Conservation (phyloP, 2,329 filamentous ascomycete genomes). For the Pseudocercospora vitis region DNA sequence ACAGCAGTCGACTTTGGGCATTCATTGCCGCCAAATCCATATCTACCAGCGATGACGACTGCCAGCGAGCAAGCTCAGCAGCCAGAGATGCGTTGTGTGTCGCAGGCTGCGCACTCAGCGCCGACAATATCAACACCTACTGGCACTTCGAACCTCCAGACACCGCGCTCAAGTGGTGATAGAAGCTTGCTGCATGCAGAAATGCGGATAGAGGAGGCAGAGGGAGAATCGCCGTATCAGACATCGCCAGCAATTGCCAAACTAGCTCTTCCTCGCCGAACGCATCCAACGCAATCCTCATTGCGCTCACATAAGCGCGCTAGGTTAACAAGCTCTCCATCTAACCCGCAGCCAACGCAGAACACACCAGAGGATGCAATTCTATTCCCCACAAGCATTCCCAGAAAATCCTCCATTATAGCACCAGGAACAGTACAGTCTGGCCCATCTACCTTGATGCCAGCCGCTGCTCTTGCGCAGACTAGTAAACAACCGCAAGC, state of each 20-base stretch:
- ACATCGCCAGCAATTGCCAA: not conserved
- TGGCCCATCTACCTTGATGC: not conserved
- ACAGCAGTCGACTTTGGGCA: not conserved
- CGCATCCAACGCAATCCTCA: not conserved
- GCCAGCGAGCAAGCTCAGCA: not conserved
- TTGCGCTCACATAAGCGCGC: not conserved
- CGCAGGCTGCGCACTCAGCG: not conserved
- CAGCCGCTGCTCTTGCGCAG: not conserved
- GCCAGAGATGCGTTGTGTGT: not conserved
- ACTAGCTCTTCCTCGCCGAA: not conserved
- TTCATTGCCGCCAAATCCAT: slow-evolving; percentile 3
- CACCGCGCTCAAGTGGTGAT: slow-evolving; percentile 16
- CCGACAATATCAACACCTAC: not conserved
- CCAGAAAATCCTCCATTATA: not conserved
- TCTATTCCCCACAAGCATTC: not conserved
- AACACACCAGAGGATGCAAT: not conserved
- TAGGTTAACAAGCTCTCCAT: not conserved
- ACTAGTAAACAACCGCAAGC: too few relatives aligned
- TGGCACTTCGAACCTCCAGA: not conserved
- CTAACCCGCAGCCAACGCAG: not conserved
- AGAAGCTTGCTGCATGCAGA: slow-evolving; percentile 22
- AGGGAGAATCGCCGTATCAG: not conserved
- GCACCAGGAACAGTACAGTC: not conserved
- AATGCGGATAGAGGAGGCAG: slow-evolving; percentile 22
- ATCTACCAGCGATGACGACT: not conserved